These are phyloP conservation scores for Saccharomycopsis oosterbeekiorum DNA, from an alignment of 805 yeast genomes.

Conservation along the genomic window DNA sequence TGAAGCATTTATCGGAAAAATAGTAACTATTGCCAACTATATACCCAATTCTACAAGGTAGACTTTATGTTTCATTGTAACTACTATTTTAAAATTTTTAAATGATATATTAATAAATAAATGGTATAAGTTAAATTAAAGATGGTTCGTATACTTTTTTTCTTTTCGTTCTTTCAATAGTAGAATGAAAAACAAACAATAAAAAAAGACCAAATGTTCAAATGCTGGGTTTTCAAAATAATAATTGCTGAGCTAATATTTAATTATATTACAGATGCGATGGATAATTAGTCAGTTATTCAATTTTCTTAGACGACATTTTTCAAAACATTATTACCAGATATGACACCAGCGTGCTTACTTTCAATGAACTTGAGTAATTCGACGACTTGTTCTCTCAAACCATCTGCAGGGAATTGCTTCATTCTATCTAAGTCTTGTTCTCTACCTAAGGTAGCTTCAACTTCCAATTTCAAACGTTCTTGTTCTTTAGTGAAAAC, in stretches of 20 bases:
- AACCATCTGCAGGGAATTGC: slow-evolving; percentile 67
- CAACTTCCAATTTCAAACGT: slow-evolving; percentile 54
- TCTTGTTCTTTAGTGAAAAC: slow-evolving; percentile 72
- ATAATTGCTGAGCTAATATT: neutral
- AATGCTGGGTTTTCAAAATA: neutral
- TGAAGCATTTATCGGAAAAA: neutral
- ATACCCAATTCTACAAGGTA: no score
- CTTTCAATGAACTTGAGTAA: slow-evolving; percentile 65
- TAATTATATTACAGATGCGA: neutral
- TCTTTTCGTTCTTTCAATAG: neutral
- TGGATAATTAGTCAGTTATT: neutral
- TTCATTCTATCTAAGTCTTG: slow-evolving; percentile 66
- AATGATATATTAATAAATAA: neutral
- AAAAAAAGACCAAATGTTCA: neutral
- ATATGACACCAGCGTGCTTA: slow-evolving; percentile 22
- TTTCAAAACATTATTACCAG: slow-evolving; percentile 3
- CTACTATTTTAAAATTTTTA: neutral
- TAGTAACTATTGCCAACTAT: no score
- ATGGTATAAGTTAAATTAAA: neutral
- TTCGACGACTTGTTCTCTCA: slow-evolving; percentile 53
- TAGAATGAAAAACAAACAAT: neutral
- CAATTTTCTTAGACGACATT: neutral
- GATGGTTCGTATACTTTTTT: neutral
- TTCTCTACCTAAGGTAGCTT: slow-evolving; percentile 80
- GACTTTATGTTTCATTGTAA: neutral